phyloP scores from a whole-genome alignment of 2,329 filamentous ascomycete genomes.

The Purpureocillium takamizusanense region DNA sequence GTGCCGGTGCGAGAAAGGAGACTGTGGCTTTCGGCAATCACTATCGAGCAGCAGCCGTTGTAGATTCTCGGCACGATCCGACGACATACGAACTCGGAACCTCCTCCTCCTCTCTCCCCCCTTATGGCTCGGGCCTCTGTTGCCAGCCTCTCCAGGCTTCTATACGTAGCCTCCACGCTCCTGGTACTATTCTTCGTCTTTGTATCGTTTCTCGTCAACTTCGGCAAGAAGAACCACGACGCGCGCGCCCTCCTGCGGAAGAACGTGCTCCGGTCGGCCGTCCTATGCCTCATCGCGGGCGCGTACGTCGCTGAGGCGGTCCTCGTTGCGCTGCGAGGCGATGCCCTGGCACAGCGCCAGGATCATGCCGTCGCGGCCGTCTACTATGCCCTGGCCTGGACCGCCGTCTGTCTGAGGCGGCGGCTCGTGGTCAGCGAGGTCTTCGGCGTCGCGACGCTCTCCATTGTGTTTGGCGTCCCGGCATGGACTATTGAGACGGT shows the following conservation, averaged over 20 bases:
- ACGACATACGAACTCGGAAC: no score
- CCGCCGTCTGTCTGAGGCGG: neutral
- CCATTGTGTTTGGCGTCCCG: constrained; percentile 1
- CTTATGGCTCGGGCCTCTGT: neutral
- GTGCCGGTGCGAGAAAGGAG: no score
- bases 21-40: no score
- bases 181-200: constrained; percentile 4
- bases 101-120: neutral
- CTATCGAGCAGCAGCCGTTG: no score
- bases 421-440: neutral
- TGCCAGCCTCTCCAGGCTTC: neutral
- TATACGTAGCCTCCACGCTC: constrained; percentile 2
- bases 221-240: neutral
- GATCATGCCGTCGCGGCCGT: neutral
- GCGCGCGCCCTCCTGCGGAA: neutral
- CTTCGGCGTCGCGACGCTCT: neutral
- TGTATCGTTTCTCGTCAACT: constrained; percentile 1
- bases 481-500: neutral
- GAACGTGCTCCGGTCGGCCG: neutral
- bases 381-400: constrained; percentile 1
- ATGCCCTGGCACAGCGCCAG: neutral
- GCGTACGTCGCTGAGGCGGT: constrained; percentile 1
- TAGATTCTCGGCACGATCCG: no score
- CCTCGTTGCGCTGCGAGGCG: neutral
- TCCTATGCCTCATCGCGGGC: neutral